phyloP scores from a whole-genome alignment of 2,329 filamentous ascomycete species.

The Trichoderma atroviride region DNA sequence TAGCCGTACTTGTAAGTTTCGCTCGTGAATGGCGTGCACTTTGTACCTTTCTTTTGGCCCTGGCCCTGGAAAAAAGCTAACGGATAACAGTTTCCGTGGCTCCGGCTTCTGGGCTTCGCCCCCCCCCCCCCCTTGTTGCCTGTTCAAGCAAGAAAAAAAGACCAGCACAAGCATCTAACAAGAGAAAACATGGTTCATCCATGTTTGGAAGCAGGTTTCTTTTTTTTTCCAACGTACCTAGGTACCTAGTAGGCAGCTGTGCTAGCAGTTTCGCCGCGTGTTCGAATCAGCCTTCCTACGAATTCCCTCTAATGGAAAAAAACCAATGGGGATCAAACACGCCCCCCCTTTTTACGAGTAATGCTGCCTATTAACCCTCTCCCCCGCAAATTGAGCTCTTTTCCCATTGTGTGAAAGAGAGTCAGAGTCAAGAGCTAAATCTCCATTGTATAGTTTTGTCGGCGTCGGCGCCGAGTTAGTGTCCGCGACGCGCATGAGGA shows the following conservation, averaged over 20 bases:
- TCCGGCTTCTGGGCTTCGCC: not conserved
- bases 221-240: not conserved
- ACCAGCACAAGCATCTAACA: not conserved
- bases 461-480: not conserved
- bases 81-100: not conserved
- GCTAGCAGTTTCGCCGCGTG: not conserved
- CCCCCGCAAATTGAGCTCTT: not conserved
- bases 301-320: conserved; percentile 14
- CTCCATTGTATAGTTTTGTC: not conserved
- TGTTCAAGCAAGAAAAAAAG: not conserved
- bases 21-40: too few relatives aligned
- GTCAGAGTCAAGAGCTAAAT: not conserved
- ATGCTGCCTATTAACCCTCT: not conserved
- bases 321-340: not conserved
- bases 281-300: conserved; percentile 4
- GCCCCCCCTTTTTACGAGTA: not conserved
- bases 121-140: not conserved
- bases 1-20: too few relatives aligned
- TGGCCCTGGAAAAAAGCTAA: not conserved
- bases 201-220: not conserved
- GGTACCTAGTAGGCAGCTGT: not conserved
- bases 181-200: conserved; percentile 2
- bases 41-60: not conserved
- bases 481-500: not conserved
- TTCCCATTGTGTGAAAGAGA: not conserved